Percentiles rank a stretch among this genome's conserved stretches.
Conservation (phyloP, 768 basidiomycete species). For the Panaeolus cyanescens region DNA sequence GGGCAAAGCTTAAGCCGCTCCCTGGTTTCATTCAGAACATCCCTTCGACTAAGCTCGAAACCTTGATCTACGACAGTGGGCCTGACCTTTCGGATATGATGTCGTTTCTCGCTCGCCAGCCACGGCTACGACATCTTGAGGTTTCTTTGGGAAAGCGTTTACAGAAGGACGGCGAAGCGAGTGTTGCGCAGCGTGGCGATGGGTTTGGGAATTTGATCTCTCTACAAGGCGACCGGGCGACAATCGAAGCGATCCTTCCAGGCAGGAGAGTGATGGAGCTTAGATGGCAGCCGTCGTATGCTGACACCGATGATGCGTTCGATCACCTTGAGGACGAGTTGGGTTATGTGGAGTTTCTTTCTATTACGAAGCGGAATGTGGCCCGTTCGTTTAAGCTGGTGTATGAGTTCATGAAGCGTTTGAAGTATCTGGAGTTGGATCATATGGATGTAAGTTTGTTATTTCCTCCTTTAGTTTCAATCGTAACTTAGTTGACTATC, state of each 20-base stretch:
- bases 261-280: not conserved
- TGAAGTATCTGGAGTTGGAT: not conserved
- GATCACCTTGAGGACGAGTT: slow-evolving; percentile 1
- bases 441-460: not conserved
- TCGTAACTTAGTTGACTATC: no score
- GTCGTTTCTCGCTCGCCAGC: not conserved
- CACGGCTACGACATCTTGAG: not conserved
- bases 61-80: not conserved
- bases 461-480: not conserved
- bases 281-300: slow-evolving; percentile 3
- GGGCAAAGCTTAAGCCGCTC: not conserved
- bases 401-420: not conserved
- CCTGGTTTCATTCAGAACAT: not conserved
- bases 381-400: not conserved
- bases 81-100: not conserved
- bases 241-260: not conserved
- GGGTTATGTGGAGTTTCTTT: not conserved
- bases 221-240: not conserved
- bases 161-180: not conserved
- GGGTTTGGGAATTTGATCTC: not conserved
- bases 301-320: not conserved
- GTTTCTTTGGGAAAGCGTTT: not conserved
- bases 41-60: not conserved
- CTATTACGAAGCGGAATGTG: not conserved
- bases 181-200: no score